A percentile compares a stretch with the other conserved stretches of the same genome.
phyloP scores from a whole-genome alignment of 352 stramenopile species.

The Phytopythium sindhum region DNA sequence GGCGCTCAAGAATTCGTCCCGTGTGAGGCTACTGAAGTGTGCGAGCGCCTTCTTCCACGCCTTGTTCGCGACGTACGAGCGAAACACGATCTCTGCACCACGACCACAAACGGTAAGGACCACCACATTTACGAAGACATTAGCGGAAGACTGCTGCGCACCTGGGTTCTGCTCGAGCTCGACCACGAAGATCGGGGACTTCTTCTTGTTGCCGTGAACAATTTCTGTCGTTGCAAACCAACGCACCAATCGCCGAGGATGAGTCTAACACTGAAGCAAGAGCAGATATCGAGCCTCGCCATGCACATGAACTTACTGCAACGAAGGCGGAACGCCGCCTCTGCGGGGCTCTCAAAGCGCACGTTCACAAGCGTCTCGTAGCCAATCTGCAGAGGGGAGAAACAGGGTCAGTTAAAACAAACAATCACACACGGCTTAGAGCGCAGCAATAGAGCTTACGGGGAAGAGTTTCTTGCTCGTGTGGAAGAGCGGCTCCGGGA shows the following conservation, averaged over 20 bases:
- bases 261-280: too few species aligned
- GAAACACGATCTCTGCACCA: slow-evolving; percentile 63
- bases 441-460: slow-evolving; percentile 18
- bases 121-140: neutral
- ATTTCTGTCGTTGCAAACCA: slow-evolving; percentile 37
- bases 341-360: slow-evolving; percentile 29
- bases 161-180: slow-evolving; percentile 50
- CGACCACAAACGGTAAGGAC: slow-evolving; percentile 3
- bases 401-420: neutral
- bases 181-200: slow-evolving; percentile 76
- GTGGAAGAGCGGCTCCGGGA: slow-evolving; percentile 67
- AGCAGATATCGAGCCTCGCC: too few species aligned
- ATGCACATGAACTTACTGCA: slow-evolving; percentile 40
- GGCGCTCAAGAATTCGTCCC: slow-evolving; percentile 39
- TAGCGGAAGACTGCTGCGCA: slow-evolving; percentile 12
- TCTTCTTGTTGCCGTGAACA: slow-evolving; percentile 74
- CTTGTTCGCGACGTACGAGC: slow-evolving; percentile 72
- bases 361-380: slow-evolving; percentile 63
- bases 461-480: slow-evolving; percentile 79
- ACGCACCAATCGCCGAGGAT: neutral
- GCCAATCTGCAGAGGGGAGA: slow-evolving; percentile 32
- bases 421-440: neutral
- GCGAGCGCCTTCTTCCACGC: slow-evolving; percentile 79
- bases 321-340: slow-evolving; percentile 34
- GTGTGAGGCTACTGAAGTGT: slow-evolving; percentile 61